Evolutionary conservation across 768 basidiomycete species (phyloP).

Genomic region (Mycena pura): DNA sequence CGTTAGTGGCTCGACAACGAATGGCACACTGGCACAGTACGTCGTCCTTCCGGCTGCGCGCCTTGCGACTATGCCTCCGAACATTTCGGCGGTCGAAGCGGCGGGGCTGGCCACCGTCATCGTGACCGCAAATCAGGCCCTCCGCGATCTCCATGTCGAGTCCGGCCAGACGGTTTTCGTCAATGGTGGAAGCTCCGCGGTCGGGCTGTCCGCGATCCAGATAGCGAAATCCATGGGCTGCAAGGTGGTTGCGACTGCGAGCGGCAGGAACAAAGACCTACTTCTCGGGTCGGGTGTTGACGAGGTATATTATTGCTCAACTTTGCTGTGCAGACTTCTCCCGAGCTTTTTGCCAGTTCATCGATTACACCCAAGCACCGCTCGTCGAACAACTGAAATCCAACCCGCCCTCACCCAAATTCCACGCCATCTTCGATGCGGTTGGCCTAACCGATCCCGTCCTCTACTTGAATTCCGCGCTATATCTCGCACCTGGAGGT

Average conservation of each 20-base stretch:
- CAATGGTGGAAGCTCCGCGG: slow-evolving; percentile 73
- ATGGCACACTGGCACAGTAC: slow-evolving; percentile 70
- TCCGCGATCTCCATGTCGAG: slow-evolving; percentile 58
- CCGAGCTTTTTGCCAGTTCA: slow-evolving; percentile 51
- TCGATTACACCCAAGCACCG: slow-evolving; percentile 66
- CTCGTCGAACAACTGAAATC: slow-evolving; percentile 52
- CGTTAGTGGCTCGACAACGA: slow-evolving; percentile 47
- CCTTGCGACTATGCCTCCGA: slow-evolving; percentile 38
- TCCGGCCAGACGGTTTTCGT: slow-evolving; percentile 67
- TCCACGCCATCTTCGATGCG: slow-evolving; percentile 66
- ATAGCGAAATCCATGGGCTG: slow-evolving; percentile 71
- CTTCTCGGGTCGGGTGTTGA: slow-evolving; percentile 71
- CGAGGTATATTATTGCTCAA: slow-evolving; percentile 50
- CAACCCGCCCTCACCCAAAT: slow-evolving; percentile 56
- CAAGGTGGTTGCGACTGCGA: slow-evolving; percentile 64
- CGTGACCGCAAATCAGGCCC: slow-evolving; percentile 63
- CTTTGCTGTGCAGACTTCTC: neutral
- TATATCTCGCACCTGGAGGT: slow-evolving; percentile 62
- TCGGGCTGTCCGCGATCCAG: slow-evolving; percentile 76
- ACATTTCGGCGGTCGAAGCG: slow-evolving; percentile 59
- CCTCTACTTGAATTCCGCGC: slow-evolving; percentile 56
- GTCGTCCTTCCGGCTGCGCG: slow-evolving; percentile 50
- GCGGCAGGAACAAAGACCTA: slow-evolving; percentile 62
- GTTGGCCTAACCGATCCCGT: slow-evolving; percentile 55
- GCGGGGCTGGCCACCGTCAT: slow-evolving; percentile 66